A percentile compares a stretch with the other conserved stretches of the same genome.
Evolutionary conservation across 805 yeast genomes (phyloP).

Genomic region (Maudiozyma barnettii): DNA sequence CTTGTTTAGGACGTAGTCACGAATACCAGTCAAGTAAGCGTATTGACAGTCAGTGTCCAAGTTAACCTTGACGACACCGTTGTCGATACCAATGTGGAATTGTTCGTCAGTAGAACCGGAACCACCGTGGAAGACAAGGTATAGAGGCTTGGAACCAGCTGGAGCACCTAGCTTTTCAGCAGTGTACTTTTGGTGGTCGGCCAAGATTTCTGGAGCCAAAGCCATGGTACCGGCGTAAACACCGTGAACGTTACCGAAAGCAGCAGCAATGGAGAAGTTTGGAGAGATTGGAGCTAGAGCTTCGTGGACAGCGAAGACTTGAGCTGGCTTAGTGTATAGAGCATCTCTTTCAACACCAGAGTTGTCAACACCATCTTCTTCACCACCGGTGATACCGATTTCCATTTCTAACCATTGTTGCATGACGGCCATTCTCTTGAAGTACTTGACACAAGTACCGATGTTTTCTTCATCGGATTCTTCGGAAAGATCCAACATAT

Average conservation of each 20-base stretch:
- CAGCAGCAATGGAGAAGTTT: slow-evolving; percentile 98
- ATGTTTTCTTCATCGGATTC: slow-evolving; percentile 95
- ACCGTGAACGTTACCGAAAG: slow-evolving; percentile 99
- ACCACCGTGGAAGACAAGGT: slow-evolving; percentile 99
- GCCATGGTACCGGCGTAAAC: slow-evolving; percentile 98
- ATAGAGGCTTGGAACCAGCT: slow-evolving; percentile 58
- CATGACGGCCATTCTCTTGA: slow-evolving; percentile 86
- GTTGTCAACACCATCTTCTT: slow-evolving; percentile 99
- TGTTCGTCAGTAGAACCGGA: slow-evolving; percentile 93
- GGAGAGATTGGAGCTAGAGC: slow-evolving; percentile 88
- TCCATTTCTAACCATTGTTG: slow-evolving; percentile 99
- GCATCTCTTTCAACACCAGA: slow-evolving; percentile 80
- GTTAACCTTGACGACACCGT: slow-evolving; percentile 98
- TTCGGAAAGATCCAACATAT: slow-evolving; percentile 97
- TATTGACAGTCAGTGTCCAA: slow-evolving; percentile 98
- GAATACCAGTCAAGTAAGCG: slow-evolving; percentile 94
- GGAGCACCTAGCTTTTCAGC: slow-evolving; percentile 49
- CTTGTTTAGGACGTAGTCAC: slow-evolving; percentile 93
- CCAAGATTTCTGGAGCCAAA: slow-evolving; percentile 85
- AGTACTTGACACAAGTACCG: slow-evolving; percentile 86
- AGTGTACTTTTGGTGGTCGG: slow-evolving; percentile 91
- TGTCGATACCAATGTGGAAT: slow-evolving; percentile 79
- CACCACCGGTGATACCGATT: slow-evolving; percentile 99
- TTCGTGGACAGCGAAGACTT: slow-evolving; percentile 83
- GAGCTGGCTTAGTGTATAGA: slow-evolving; percentile 91